Evolutionary conservation across 345 rosid species (phyloP), one percentile per base, ranked within the genome.

Genomic region (Pugionium cornutum): DNA sequence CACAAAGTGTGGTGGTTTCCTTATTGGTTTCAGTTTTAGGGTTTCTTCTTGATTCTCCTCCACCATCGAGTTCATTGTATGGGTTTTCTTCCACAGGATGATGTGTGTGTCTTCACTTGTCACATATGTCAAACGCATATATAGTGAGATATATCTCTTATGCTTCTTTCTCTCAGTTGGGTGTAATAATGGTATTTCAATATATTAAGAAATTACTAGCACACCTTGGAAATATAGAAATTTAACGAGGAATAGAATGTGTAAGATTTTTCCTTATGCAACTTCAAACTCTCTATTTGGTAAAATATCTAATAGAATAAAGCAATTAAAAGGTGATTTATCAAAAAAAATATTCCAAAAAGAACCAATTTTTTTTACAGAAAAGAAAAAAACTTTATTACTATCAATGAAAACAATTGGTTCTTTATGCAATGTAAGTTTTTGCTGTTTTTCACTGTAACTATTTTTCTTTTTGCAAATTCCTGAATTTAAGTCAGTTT

Each of bases 1-100:
- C 64, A 89, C 96, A 50, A 92, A 89, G 83, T 87, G 97, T 35
- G 74, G 67, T 58, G 37, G 40, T 42, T 64, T 64, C 28, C 43
- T 50, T 29, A 1, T 48, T 35, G 32, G 55, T 58, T 65, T 58
- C 51, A 31, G 11, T 10, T 49, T 39, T 34, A 58, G 25, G 59
- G 53, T 18, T 41, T 53, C 10, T 47, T 53, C 64, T 65, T 47
- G 64, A 50, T 37, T 68, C 67, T 74, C 81, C 58, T 80, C 86
- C 53, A 74, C 76, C 89, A 80, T 83, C 45, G 66, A 6, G 34
- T 18, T 5, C 34, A 29, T 30, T 3, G 47, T 48, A 8, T 56
- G 47, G 11, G 9, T 59, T 48, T 32, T 52, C 45, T 65, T 43
- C 34, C 3, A 37, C 41, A 28, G 54, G 4, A 9, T 43, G 55